Evolutionary conservation across 768 basidiomycete genomes (phyloP), one percentile per base, ranked within the genome.

Genomic region (Trametes cingulata): DNA sequence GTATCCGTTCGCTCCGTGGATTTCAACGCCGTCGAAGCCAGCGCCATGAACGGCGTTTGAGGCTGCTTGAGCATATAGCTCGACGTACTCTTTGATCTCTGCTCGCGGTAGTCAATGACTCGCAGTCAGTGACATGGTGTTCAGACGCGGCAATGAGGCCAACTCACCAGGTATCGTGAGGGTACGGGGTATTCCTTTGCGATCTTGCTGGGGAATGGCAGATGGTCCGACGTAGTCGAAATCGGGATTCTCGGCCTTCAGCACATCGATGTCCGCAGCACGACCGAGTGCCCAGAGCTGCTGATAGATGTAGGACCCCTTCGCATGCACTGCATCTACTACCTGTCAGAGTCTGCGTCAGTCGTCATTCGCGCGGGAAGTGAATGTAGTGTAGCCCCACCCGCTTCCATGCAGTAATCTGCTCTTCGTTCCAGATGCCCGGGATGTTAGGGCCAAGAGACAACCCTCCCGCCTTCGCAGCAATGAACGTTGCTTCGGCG

Each of bases 221-320:
- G 47, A 49, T 6, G 56, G 25, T 3, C 25, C 47, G 51, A 62
- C 13, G 56, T 49, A 37, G 15, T 14, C 24, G 39, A 57, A 57
- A 2, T 35, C 39, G 2, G 47, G 69, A 50, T 76, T 71, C 43
- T 78, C 76, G 45, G 76, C 67, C 8, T 61, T 66, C 0, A 85
- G 71, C 42, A 73, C 55, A 0, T 67, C 62, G 22, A 67, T 58
- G 19, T 67, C 52, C 7, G 78, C 78, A 0, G 72, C 65, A 3
- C 82, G 77, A 0, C 82, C 85, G 1, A 82, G 65, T 0, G 85
- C 84, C 77, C 84, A 83, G 0, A 85, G 76, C 65, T 87, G 85
- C 24, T 79, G 51, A 67, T 75, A 84, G 17, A 86, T 79, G 67
- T 71, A 78, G 0, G 76, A 80, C 4, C 77, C 77, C 40, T 78